Conservation (phyloP, 129 eudicot species). For the Artemisia argyi region DNA sequence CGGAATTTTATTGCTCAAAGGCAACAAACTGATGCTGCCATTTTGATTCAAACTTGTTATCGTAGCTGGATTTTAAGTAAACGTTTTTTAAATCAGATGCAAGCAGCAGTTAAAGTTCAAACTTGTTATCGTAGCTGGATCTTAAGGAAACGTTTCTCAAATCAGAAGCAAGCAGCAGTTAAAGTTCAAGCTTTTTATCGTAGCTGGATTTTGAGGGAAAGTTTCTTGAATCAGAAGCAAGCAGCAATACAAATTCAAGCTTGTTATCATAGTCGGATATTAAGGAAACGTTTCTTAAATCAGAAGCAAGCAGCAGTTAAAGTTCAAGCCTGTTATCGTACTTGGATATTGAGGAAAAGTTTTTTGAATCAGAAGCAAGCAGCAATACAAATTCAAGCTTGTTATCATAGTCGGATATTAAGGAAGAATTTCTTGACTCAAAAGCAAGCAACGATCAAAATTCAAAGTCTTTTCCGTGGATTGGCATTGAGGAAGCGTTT, state of each 20-base stretch:
- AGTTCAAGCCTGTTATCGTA: constrained; percentile 47
- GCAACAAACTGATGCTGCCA: constrained; percentile 36
- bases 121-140: constrained; percentile 39
- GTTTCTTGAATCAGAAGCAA: constrained; percentile 48
- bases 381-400: constrained; percentile 27
- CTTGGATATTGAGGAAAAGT: constrained; percentile 46
- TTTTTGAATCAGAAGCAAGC: constrained; percentile 20
- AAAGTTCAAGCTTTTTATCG: constrained; percentile 56
- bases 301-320: too few relatives aligned
- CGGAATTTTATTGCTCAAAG: constrained; percentile 44
- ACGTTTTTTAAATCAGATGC: constrained; percentile 28
- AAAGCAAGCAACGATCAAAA: constrained; percentile 15
- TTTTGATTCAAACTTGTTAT: constrained; percentile 37
- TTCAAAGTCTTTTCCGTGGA: constrained; percentile 61
- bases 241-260: constrained; percentile 62
- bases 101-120: constrained; percentile 44
- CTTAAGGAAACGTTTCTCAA: constrained; percentile 36
- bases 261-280: constrained; percentile 49
- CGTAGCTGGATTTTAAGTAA: constrained; percentile 42
- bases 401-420: constrained; percentile 47
- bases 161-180: constrained; percentile 38
- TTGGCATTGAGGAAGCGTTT: constrained; percentile 45
- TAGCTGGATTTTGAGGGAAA: constrained; percentile 48
- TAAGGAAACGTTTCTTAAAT: constrained; percentile 43
- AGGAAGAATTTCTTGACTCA: constrained; percentile 43